A percentile compares a stretch with the other conserved stretches of the same genome.
Conservation (phyloP, 2,329 filamentous ascomycete genomes). For the Sclerotinia trifoliorum region DNA sequence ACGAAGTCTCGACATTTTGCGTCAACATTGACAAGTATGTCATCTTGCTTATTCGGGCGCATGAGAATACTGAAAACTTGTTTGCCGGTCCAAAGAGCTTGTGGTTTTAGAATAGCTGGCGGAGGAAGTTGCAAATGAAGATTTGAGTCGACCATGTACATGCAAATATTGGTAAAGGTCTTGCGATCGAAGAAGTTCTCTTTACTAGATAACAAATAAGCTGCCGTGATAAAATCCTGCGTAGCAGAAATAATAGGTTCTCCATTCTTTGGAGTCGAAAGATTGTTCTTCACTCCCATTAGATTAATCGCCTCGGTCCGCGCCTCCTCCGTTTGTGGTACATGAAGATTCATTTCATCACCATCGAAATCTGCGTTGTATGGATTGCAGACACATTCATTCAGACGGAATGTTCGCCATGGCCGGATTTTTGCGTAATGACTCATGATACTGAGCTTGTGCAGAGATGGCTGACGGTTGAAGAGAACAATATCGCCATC, state of each 20-base stretch:
- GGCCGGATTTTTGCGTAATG: conserved; percentile 91
- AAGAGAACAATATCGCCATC: conserved; percentile 96
- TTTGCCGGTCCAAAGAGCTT: conserved; percentile 92
- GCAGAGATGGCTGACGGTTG: conserved; percentile 94
- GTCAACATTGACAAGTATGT: conserved; percentile 86
- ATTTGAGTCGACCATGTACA: conserved; percentile 86
- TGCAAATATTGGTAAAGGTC: conserved; percentile 84
- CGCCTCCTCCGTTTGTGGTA: conserved; percentile 96
- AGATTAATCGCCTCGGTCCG: conserved; percentile 91
- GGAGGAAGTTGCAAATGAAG: conserved; percentile 80
- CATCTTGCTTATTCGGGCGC: conserved; percentile 80
- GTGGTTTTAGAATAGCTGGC: conserved; percentile 81
- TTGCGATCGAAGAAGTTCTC: conserved; percentile 89
- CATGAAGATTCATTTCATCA: conserved; percentile 98
- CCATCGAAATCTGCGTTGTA: conserved; percentile 99
- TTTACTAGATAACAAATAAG: conserved; percentile 87
- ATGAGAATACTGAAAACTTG: conserved; percentile 91
- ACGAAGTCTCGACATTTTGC: conserved; percentile 85
- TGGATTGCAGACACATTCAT: conserved; percentile 96
- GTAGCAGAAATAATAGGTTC: conserved; percentile 98
- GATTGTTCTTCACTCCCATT: conserved; percentile 97
- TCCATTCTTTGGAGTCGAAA: conserved; percentile 94
- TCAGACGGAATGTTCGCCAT: conserved; percentile 93
- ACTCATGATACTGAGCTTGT: conserved; percentile 98
- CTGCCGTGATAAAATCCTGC: conserved; percentile 97